A percentile compares a stretch with the other conserved stretches of the same genome.
Evolutionary conservation across 2,329 filamentous ascomycete genomes (phyloP).

Genomic region (Colletotrichum tabaci): DNA sequence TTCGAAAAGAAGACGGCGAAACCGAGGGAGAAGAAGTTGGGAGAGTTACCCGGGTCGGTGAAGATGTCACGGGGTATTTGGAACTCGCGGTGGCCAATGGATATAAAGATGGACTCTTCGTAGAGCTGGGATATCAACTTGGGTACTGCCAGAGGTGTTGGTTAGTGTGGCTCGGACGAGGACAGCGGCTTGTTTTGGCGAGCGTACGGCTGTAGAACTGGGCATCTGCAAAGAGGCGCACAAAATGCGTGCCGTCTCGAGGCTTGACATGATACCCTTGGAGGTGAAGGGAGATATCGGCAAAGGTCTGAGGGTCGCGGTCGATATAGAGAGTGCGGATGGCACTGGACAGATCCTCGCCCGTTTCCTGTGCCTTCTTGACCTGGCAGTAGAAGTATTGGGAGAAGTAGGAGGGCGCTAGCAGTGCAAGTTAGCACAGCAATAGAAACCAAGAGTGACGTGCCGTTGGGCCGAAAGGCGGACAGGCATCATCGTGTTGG

Average conservation of each 20-base stretch:
- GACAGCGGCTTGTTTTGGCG: neutral
- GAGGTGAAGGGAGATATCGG: constrained; percentile 89
- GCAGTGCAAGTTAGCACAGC: constrained; percentile 8
- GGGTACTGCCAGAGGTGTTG: constrained; percentile 71
- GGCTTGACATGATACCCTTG: constrained; percentile 93
- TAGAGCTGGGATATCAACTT: constrained; percentile 92
- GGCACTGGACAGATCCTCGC: constrained; percentile 62
- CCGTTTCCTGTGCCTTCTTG: constrained; percentile 71
- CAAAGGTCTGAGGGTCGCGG: constrained; percentile 89
- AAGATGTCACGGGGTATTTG: constrained; percentile 93
- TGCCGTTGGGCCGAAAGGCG: neutral
- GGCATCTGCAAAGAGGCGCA: constrained; percentile 92
- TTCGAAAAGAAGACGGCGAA: constrained; percentile 90
- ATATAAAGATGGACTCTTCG: constrained; percentile 92
- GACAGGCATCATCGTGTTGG: neutral
- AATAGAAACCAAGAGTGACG: neutral
- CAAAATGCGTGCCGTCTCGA: constrained; percentile 87
- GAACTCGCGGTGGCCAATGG: constrained; percentile 89
- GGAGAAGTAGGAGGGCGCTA: constrained; percentile 96
- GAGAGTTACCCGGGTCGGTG: constrained; percentile 86
- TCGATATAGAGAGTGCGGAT: constrained; percentile 94
- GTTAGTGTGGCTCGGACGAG: constrained; percentile 15
- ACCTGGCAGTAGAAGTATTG: constrained; percentile 92
- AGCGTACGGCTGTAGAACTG: constrained; percentile 89
- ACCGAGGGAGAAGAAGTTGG: constrained; percentile 95